Evolutionary conservation across 495 filamentous ascomycete genomes (phyloP), one percentile per base, ranked within the genome.

Genomic region (Pyrenula massariospora): DNA sequence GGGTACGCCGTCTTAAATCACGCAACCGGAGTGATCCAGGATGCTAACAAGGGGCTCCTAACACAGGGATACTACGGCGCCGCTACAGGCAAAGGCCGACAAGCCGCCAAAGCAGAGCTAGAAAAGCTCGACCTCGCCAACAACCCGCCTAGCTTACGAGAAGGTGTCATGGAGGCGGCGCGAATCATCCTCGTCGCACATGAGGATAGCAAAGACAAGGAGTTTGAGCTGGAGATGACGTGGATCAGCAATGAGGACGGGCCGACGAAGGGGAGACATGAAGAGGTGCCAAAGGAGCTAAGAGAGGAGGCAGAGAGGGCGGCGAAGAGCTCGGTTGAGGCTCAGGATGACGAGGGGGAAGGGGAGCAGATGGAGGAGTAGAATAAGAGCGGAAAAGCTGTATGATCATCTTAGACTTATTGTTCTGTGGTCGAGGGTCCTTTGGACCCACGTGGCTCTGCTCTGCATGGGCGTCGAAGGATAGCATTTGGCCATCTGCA

Each of bases 161-260:
- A 96, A 65, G 93, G 85, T 25, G 90, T 97, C 60, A 96, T 95
- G 76, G 90, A 97, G 75, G 93, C 93, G 20, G 93, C 93, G 56
- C 77, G 89, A 49, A 97, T 98, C 63, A 96, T 98, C 70, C 91
- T 95, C 69, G 82, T 95, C 53, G 90, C 93, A 52, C 93, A 98
- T 68, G 91, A 95, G 66, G 93, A 98, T 66, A 95, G 88, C 79
- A 87, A 88, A 68, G 93, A 98, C 72, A 98, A 97, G 76, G 94
- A 98, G 25, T 97, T 97, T 62, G 94, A 98, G 79, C 75, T 98
- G 31, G 93, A 98, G 77, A 95, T 98, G 93, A 91, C 87, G 59
- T 98, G 93, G 93, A 85, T 97, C 62, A 94, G 88, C 70, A 81
- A 78, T 21, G 63, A 81, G 49, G 81, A 86, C 50, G 89, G 89